A percentile compares a stretch with the other conserved stretches of the same genome.
Conservation (phyloP, 352 stramenopile genomes). For the Phytophthora pinifolia region DNA sequence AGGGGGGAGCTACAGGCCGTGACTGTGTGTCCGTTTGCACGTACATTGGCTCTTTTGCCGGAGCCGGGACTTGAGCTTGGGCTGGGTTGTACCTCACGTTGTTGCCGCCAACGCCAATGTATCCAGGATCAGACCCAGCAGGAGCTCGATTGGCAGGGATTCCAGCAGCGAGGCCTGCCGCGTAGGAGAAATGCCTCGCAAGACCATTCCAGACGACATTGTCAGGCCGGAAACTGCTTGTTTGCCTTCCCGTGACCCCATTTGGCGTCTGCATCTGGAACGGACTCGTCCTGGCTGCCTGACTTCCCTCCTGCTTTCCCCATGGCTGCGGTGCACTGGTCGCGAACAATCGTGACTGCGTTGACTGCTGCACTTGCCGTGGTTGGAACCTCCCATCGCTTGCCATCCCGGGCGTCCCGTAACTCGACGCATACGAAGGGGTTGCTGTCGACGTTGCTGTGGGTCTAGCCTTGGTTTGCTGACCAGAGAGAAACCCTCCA, state of each 20-base stretch:
- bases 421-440: slow-evolving; percentile 5
- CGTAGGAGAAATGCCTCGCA: slow-evolving; percentile 15
- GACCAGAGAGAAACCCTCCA: not conserved
- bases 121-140: slow-evolving; percentile 2
- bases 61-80: slow-evolving; percentile 6
- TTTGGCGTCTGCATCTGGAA: no score
- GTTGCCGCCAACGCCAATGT: slow-evolving; percentile 2
- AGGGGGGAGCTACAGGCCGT: slow-evolving; percentile 16
- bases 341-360: slow-evolving; percentile 15
- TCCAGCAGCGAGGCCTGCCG: not conserved
- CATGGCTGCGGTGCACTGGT: slow-evolving; percentile 7
- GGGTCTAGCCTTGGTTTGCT: slow-evolving; percentile 4
- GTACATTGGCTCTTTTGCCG: slow-evolving; percentile 3
- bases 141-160: not conserved
- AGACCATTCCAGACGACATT: slow-evolving; percentile 16
- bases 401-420: not conserved
- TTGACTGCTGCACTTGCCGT: slow-evolving; percentile 7
- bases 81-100: not conserved
- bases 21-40: slow-evolving; percentile 3
- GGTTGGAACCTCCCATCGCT: slow-evolving; percentile 14
- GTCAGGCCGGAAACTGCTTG: slow-evolving; percentile 9
- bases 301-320: slow-evolving; percentile 5
- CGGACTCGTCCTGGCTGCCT: no score
- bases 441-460: not conserved
- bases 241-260: not conserved